A percentile compares a stretch with the other conserved stretches of the same genome.
These are phyloP conservation scores for Talaromyces sp. DNA, from an alignment of 2,329 filamentous ascomycete species.

Conservation along the genomic window DNA sequence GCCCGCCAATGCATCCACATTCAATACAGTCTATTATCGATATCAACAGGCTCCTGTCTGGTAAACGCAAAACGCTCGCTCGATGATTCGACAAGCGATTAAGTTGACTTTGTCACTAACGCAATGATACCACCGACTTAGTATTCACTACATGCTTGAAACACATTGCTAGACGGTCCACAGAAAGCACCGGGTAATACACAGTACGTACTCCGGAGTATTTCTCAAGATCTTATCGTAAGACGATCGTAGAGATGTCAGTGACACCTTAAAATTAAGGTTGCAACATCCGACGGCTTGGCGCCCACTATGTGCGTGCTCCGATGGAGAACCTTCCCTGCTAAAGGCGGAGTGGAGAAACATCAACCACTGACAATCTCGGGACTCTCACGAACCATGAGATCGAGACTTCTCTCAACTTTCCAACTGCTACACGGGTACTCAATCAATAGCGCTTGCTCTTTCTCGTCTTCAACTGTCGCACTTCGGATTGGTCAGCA, in stretches of 20 bases:
- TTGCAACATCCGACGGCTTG: background rate
- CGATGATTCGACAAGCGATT: constrained; percentile 19
- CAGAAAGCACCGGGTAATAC: too few species aligned
- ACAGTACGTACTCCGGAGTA: too few species aligned
- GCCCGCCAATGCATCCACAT: background rate
- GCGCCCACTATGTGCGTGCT: background rate
- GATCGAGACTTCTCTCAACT: background rate
- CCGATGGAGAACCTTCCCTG: background rate
- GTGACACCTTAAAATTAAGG: constrained; percentile 7
- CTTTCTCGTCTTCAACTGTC: background rate
- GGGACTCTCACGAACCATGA: background rate
- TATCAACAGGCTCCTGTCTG: constrained; percentile 12
- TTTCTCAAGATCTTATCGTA: background rate
- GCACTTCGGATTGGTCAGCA: background rate
- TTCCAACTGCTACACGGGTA: background rate
- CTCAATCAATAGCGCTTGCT: background rate
- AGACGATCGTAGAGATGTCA: too few species aligned
- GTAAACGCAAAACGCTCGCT: constrained; percentile 19
- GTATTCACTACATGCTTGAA: background rate
- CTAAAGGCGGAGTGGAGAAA: background rate
- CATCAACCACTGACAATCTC: background rate
- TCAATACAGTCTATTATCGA: background rate
- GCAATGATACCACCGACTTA: background rate
- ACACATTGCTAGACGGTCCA: too few species aligned
- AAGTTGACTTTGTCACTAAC: background rate